These are phyloP conservation scores for Grosmannia serpens DNA, from an alignment of 2,329 filamentous ascomycete genomes.

Conservation along the genomic window DNA sequence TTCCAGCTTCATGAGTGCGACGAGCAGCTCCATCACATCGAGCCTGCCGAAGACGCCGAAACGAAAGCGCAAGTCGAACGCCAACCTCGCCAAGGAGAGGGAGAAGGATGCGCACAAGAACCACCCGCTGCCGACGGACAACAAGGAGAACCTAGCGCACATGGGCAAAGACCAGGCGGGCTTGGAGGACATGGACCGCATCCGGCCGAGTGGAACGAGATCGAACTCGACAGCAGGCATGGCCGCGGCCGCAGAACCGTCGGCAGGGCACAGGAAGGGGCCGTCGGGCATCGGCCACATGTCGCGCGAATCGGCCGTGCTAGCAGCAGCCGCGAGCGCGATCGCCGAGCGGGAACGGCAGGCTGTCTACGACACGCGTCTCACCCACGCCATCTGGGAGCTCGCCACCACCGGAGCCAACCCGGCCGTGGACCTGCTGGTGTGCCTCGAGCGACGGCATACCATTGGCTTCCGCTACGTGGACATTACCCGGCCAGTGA, in stretches of 20 bases:
- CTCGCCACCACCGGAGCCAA: constrained; percentile 85
- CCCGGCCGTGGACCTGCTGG: constrained; percentile 82
- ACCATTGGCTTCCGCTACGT: constrained; percentile 95
- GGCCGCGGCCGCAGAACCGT: constrained; percentile 4
- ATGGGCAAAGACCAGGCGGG: constrained; percentile 17
- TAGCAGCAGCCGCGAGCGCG: constrained; percentile 46
- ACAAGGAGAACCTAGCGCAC: constrained; percentile 35
- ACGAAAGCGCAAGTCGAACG: constrained; percentile 47
- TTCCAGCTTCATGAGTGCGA: constrained; percentile 87
- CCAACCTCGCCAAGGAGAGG: constrained; percentile 19
- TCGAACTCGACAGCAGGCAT: not conserved
- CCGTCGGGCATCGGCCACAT: constrained; percentile 9
- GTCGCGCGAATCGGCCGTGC: constrained; percentile 20
- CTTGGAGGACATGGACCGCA: constrained; percentile 38
- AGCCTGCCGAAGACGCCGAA: constrained; percentile 58
- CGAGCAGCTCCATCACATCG: constrained; percentile 73
- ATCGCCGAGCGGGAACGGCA: constrained; percentile 62
- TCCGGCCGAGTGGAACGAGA: constrained; percentile 20
- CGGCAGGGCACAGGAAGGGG: constrained; percentile 13
- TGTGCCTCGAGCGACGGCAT: constrained; percentile 83
- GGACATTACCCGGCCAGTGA: constrained; percentile 80
- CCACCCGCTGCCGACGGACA: constrained; percentile 22
- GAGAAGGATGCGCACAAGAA: constrained; percentile 18
- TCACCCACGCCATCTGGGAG: constrained; percentile 92
- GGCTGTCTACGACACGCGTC: constrained; percentile 64